These are phyloP conservation scores for Botryotinia convoluta DNA, from an alignment of 2,329 filamentous ascomycete species.

Conservation along the genomic window DNA sequence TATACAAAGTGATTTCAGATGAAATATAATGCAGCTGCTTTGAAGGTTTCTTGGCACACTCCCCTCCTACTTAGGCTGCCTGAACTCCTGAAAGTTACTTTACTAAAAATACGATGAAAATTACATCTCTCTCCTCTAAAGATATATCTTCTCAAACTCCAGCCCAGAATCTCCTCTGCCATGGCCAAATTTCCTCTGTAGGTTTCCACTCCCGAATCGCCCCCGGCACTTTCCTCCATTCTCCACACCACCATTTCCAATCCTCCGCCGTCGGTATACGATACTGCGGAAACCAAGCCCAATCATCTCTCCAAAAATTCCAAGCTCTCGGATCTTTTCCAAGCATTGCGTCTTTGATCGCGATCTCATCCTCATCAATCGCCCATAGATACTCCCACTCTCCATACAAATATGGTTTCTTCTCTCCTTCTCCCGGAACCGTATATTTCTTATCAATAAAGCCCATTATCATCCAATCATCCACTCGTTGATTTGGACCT, in stretches of 20 bases:
- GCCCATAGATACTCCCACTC: conserved; percentile 4
- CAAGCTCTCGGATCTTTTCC: accelerated
- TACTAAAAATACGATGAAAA: not conserved
- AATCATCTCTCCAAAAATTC: not conserved
- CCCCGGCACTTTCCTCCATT: conserved; percentile 8
- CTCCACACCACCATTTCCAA: conserved; percentile 4
- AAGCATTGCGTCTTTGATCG: accelerated
- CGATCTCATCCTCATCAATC: not conserved
- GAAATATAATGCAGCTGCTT: not conserved
- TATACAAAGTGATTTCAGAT: too few relatives aligned
- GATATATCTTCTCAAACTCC: not conserved
- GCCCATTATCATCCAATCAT: not conserved
- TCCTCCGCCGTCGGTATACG: not conserved
- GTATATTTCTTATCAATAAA: not conserved
- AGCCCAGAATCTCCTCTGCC: not conserved
- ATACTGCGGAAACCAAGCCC: not conserved
- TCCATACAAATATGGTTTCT: not conserved
- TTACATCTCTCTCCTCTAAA: too few relatives aligned
- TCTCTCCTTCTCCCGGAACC: not conserved
- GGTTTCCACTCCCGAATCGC: not conserved
- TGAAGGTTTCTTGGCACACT: not conserved
- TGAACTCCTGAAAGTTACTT: not conserved
- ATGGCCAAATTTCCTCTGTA: not conserved
- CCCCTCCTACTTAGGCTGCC: accelerated
- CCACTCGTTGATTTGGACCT: not conserved